Base-by-base conservation (phyloP, 1,139 yeast species). In the Saccharomycopsis phalli region DNA sequence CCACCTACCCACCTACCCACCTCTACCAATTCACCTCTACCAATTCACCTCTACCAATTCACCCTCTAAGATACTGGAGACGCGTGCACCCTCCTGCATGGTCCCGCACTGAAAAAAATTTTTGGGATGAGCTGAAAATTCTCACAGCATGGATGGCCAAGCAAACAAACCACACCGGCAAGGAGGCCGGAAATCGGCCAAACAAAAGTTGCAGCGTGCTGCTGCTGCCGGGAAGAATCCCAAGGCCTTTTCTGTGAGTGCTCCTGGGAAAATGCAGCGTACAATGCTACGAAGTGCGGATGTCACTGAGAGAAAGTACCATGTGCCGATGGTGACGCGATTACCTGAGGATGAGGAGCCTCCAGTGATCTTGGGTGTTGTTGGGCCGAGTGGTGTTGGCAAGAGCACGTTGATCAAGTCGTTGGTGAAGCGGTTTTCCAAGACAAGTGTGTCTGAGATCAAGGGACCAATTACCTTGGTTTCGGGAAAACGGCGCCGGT, bases 381-480 rank as follows among this genome's bases (percentile, higher is more conserved):
- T 91, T 14, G 99, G 99, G 0, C 99, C 99, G 7, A 95, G 95
- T 6, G 99, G 99, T 8, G 91, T 97, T 1, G 99, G 99, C 49
- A 93, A 93, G 58, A 76, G 96, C 16, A 91, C 98, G 1, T 68
- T 93, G 55, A 86, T 93, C 56, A 81, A 86, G 58, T 87, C 96
- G 7, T 66, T 93, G 46, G 87, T 93, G 10, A 71, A 91, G 60
- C 66, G 96, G 58, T 73, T 84, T 60, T 77, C 97, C n/a, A 93
- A 93, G 60, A 84, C 93, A 22, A 74, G 93, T 0, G 60, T 93
- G 36, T 67, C 74, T 27, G 97, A 91, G 51, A 76, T 93, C 40
- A 84, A 83, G 53, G 99, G 99, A 6, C 98, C 99, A 8, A 79
- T 93, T 41, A 93, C 99, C 0, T 93, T 91, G n/a, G 98, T 93